Evolutionary conservation across 805 yeast genomes (phyloP), one percentile per base, ranked within the genome.

Genomic region (Hanseniaspora lachancei): DNA sequence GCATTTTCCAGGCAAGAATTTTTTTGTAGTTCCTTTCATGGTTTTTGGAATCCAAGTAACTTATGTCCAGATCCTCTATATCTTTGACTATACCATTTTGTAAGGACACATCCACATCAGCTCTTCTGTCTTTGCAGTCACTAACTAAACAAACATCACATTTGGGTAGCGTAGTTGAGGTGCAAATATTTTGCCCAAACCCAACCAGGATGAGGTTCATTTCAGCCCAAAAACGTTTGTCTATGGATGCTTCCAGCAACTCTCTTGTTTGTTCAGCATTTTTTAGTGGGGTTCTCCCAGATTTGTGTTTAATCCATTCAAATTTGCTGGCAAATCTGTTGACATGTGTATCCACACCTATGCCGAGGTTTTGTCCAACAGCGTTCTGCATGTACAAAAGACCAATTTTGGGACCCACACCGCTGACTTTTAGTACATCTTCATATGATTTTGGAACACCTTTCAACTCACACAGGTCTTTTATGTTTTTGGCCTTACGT

Each of bases 271-370:
- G 23, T 35, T 52, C 55, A 9, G 55, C 43, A 51, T 42, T 35
- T 51, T 51, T 52, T 8, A 52, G 13, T 10, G 54, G 54, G 4
- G 41, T 43, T 44, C 55, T 43, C 12, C 35, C 48, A 16, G 39
- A 15, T 5, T 13, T 5, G 5, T 24, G 27, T 36, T 48, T 29
- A 12, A 52, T 44, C 55, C 55, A 52, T 10, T 52, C 47, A 44
- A 52, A 52, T 36, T 52, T 52, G 8, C 39, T 38, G 12, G 55
- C 49, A 52, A 52, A 52, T n/a, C 55, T 52, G n/a, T 52, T 52
- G 2, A 52, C 55, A 44, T 52, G 55, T 15, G 55, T 52, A 32
- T 52, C 55, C 18, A 52, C 55, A 36, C 55, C 55, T 24, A 52
- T 52, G 15, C 55, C 55, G 12, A n/a, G 7, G 13, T 35, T 40